Evolutionary conservation across 116 monocot genomes (phyloP), one percentile per base, ranked within the genome.

Genomic region (Trichopus zeylanicus): DNA sequence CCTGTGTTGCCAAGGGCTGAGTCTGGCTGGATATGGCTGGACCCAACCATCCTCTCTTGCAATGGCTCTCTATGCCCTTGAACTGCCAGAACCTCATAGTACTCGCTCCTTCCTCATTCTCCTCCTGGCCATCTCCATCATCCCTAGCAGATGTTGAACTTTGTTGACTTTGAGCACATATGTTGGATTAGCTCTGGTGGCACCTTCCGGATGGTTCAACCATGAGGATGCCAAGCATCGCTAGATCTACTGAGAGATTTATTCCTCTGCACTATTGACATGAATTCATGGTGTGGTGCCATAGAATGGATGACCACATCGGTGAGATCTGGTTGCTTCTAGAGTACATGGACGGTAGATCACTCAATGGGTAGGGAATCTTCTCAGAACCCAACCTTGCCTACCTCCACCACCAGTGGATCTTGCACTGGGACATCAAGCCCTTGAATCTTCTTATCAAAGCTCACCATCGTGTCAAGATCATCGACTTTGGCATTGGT

Each of bases 341-440:
- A 31, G 81, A 81, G 71, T 81, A 55, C 63, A 81, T 81, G 75
- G 81, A 81, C 51, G 63, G 81, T 3, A 70, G 80, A 12, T 72
- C 75, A 2, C 64, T 81, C 4, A 64, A 81, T 11, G 75, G 81
- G 31, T 33, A 54, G 18, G 42, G 60, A 3, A 72, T 75, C 67
- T 2, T 63, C 13, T 55, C 70, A 10, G 81, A 81, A 54, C 53
- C 30, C 22, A 5, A 29, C 1, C 71, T 80, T 10, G 70, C 63
- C 27, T 80, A 80, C 62, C 75, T 80, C 49, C 80, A 80, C 55
- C 53, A 71, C 30, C 33, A 53, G 6, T 66, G 59, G 66, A 80
- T 80, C 63, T 70, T 80, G 25, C 80, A 80, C 67, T 67, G 75
- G 23, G 80, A 80, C 71, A 80, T 80, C 80, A 80, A 80, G 71